Conservation (phyloP, 495 filamentous ascomycete species). For the Gamarada debralockiae region DNA sequence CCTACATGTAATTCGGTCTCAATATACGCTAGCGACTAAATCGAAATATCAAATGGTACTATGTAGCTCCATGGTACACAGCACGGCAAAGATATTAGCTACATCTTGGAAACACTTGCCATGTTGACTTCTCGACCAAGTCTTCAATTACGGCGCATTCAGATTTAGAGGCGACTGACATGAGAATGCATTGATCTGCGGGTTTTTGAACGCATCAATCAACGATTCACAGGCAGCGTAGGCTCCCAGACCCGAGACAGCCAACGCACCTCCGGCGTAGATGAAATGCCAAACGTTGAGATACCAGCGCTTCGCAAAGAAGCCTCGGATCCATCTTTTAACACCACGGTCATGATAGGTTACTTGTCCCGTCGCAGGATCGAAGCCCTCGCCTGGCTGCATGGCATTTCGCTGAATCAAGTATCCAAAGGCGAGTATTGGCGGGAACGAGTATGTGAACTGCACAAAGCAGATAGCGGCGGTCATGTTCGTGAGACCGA, state of each 20-base stretch:
- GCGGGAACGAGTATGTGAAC: constrained; percentile 18
- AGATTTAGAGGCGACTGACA: neutral
- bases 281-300: constrained; percentile 6
- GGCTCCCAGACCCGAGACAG: constrained; percentile 4
- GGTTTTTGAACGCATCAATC: constrained; percentile 8
- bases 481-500: constrained; percentile 37
- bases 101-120: no score
- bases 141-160: neutral
- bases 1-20: no score
- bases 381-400: constrained; percentile 37
- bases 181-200: neutral
- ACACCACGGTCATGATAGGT: constrained; percentile 27
- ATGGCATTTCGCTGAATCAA: constrained; percentile 39
- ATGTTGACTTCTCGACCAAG: no score
- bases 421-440: constrained; percentile 36
- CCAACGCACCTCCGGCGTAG: constrained; percentile 6
- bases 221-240: constrained; percentile 7
- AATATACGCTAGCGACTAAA: no score
- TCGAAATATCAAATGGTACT: no score
- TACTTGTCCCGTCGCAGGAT: constrained; percentile 37
- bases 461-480: constrained; percentile 36
- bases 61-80: no score
- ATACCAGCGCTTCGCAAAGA: constrained; percentile 9
- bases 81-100: no score
- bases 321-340: constrained; percentile 39